Percentiles rank a stretch among this genome's conserved stretches.
phyloP scores from a whole-genome alignment of 2,329 filamentous ascomycete species.

The Phyllosticta citribraziliensis region DNA sequence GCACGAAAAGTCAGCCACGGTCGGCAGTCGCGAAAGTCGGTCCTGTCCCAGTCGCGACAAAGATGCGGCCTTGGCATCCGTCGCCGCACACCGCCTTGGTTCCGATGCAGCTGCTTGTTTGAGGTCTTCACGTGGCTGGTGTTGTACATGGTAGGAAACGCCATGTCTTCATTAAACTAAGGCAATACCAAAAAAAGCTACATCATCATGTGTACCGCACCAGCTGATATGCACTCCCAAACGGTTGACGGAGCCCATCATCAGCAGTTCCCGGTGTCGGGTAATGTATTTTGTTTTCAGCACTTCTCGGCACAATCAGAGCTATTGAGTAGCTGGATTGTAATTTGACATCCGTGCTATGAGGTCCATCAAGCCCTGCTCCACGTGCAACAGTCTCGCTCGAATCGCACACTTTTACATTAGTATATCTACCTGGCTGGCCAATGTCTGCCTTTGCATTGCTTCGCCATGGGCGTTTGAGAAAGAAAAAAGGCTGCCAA shows the following conservation, averaged over 20 bases:
- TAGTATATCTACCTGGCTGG: background rate
- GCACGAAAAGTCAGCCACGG: background rate
- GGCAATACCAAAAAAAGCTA: background rate
- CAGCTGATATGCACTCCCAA: slow-evolving; percentile 1
- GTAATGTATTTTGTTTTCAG: slow-evolving; percentile 51
- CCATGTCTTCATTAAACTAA: background rate
- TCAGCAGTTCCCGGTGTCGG: slow-evolving; percentile 14
- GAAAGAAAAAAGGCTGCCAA: background rate
- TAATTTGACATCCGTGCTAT: slow-evolving; percentile 99
- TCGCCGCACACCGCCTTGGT: background rate
- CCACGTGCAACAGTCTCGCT: background rate
- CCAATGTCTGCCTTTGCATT: background rate
- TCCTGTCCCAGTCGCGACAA: background rate
- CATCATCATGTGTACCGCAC: slow-evolving; percentile 9
- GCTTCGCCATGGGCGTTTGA: background rate
- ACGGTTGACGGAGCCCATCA: background rate
- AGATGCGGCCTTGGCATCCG: background rate
- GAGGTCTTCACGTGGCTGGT: background rate
- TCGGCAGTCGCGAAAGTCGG: background rate
- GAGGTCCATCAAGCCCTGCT: background rate
- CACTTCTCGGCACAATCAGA: slow-evolving; percentile 98
- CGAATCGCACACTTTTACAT: slow-evolving; percentile 5
- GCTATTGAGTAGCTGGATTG: slow-evolving; percentile 77
- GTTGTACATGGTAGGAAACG: background rate
- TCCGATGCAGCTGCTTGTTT: background rate